These are phyloP conservation scores for Saccharum hybrid DNA, from an alignment of 202 grass and related monocot species.

Conservation along the genomic window DNA sequence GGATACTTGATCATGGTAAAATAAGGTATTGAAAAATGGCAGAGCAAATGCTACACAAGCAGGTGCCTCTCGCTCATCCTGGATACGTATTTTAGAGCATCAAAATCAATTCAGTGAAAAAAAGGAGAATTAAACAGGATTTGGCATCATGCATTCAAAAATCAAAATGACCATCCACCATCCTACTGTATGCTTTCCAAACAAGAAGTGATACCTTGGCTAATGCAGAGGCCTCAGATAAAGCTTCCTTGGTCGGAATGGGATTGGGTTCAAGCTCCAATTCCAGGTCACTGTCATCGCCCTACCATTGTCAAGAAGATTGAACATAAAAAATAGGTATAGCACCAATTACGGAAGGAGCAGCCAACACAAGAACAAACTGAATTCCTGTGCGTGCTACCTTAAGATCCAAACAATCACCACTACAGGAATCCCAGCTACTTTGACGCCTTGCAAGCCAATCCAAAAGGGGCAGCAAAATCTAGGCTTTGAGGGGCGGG, in stretches of 20 bases:
- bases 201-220: conserved; percentile 67
- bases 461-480: neutral
- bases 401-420: conserved; percentile 22
- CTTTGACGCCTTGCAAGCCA: neutral
- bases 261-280: conserved; percentile 78
- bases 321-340: conserved; percentile 37
- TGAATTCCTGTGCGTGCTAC: neutral
- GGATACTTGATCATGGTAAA: neutral
- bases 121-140: neutral
- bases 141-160: conserved; percentile 23
- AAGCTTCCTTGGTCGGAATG: conserved; percentile 51
- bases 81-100: conserved; percentile 1
- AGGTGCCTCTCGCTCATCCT: neutral
- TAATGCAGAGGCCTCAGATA: conserved; percentile 70
- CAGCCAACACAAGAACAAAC: conserved; percentile 8
- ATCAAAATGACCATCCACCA: neutral
- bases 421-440: conserved; percentile 32
- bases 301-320: conserved; percentile 54
- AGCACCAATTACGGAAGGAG: conserved; percentile 22
- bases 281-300: conserved; percentile 95
- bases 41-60: conserved; percentile 13
- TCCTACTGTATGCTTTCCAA: conserved; percentile 4
- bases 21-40: neutral
- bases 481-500: neutral
- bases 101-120: neutral